Evolutionary conservation across 192 early-diverging fungal genomes (phyloP).

Genomic region (Lunasporangiospora selenospora): DNA sequence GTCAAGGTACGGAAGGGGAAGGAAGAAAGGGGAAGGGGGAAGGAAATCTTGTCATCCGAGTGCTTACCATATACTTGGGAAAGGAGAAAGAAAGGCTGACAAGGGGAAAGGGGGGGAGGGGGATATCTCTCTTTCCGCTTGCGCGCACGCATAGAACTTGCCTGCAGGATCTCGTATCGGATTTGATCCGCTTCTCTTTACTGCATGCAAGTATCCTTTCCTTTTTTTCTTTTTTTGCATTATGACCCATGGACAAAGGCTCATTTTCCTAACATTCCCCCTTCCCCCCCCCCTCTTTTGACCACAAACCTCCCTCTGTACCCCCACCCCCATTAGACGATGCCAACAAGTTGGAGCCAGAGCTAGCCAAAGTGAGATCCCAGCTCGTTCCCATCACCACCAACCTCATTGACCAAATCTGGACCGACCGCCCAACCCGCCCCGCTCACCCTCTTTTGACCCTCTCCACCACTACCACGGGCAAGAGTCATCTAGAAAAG

Average conservation of each 20-base stretch:
- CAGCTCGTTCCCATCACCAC: slow-evolving; percentile 68
- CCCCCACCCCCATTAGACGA: slow-evolving; percentile 42
- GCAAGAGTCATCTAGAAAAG: slow-evolving; percentile 63
- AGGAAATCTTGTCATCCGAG: no score
- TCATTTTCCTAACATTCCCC: no score
- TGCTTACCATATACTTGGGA: no score
- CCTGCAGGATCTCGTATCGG: slow-evolving; percentile 79
- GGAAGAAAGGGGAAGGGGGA: no score
- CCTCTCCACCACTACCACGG: slow-evolving; percentile 24
- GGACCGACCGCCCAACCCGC: slow-evolving; percentile 73
- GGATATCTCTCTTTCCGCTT: no score
- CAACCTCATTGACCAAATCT: slow-evolving; percentile 91
- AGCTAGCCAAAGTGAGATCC: slow-evolving; percentile 63
- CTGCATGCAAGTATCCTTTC: slow-evolving; percentile 56
- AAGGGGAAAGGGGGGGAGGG: no score
- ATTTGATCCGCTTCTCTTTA: slow-evolving; percentile 87
- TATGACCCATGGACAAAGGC: no score
- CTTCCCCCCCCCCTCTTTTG: no score
- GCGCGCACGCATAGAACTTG: no score
- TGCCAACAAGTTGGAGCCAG: slow-evolving; percentile 58
- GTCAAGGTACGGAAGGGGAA: slow-evolving; percentile 57
- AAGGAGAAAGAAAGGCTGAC: no score
- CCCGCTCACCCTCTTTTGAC: slow-evolving; percentile 53
- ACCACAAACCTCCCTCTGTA: no score
- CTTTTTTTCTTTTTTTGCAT: not conserved